Evolutionary conservation across 2,329 filamentous ascomycete species (phyloP).

Genomic region (Beauveria australis): DNA sequence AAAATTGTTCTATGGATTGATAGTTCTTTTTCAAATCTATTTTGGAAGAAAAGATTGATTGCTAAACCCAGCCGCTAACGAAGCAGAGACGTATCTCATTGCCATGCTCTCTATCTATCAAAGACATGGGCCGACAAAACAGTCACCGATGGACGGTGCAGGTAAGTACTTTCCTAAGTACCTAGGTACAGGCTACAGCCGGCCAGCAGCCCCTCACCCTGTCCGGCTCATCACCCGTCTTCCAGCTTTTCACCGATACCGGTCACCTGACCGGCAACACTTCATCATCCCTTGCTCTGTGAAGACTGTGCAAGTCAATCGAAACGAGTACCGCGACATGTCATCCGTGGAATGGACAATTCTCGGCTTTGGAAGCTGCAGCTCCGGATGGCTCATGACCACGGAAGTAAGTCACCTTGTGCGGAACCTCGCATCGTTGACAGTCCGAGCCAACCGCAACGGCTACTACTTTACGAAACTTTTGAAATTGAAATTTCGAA

Average conservation of each 20-base stretch:
- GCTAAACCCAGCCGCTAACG: background rate
- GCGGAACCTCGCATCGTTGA: too few species aligned
- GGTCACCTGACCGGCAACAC: conserved; percentile 11
- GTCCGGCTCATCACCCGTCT: background rate
- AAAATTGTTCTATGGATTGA: background rate
- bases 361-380: background rate
- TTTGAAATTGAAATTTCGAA: too few species aligned
- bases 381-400: background rate
- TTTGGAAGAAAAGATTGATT: background rate
- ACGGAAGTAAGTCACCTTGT: background rate
- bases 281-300: background rate
- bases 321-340: background rate
- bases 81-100: background rate
- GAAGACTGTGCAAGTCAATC: background rate
- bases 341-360: background rate
- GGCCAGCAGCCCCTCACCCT: background rate
- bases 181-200: too few species aligned
- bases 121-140: background rate
- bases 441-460: too few species aligned
- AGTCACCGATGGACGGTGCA: background rate
- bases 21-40: background rate
- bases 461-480: too few species aligned
- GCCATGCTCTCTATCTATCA: background rate
- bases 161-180: background rate
- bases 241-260: background rate